phyloP scores from a whole-genome alignment of 164 flowering plant genomes.

The Tetrastigma voinierianum region DNA sequence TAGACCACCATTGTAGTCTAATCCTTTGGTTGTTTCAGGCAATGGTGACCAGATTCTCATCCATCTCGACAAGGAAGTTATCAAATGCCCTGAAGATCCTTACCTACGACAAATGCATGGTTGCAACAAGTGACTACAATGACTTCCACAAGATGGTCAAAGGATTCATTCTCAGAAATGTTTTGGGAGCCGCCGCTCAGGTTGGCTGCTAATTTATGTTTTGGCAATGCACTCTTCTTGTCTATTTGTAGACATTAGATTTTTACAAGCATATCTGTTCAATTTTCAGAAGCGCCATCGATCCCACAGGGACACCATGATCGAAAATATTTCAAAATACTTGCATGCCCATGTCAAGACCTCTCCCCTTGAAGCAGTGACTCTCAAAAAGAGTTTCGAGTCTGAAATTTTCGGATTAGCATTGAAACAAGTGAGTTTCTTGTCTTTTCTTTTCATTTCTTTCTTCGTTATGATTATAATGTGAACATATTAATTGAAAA shows the following conservation, averaged over 20 bases:
- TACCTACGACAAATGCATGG: constrained; percentile 68
- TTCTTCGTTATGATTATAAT: too few species aligned
- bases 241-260: not conserved
- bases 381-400: constrained; percentile 58
- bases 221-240: not conserved
- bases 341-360: constrained; percentile 37
- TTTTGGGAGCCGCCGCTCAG: constrained; percentile 85
- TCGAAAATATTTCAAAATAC: constrained; percentile 41
- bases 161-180: constrained; percentile 45
- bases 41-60: constrained; percentile 76
- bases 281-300: constrained; percentile 62
- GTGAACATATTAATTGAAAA: not conserved
- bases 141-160: constrained; percentile 78
- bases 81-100: constrained; percentile 71
- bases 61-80: constrained; percentile 85
- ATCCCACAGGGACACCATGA: constrained; percentile 57
- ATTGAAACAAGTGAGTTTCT: constrained; percentile 65
- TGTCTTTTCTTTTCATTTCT: not conserved
- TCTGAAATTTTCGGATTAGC: constrained; percentile 73
- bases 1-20: too few species aligned
- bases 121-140: constrained; percentile 87
- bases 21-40: constrained; percentile 50
- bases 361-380: constrained; percentile 44
- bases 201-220: constrained; percentile 27
- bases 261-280: not conserved